phyloP scores from a whole-genome alignment of 1,284 basidiomycete species.

The Apiotrichum sp. region DNA sequence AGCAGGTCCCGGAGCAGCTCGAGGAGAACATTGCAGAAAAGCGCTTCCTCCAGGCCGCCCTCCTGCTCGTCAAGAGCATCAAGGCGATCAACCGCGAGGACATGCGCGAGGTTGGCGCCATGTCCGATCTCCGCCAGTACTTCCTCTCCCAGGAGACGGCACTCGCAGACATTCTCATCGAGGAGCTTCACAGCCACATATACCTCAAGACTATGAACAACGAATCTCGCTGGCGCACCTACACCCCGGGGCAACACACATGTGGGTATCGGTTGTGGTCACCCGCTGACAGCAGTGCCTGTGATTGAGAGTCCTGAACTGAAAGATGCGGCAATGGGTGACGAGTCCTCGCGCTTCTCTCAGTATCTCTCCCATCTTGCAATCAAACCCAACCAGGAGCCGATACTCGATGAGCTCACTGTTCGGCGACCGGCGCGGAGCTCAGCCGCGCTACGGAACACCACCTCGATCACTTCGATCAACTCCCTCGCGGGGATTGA shows the following conservation, averaged over 20 bases:
- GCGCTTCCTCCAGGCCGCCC: conserved; percentile 79
- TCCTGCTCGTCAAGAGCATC: conserved; percentile 77
- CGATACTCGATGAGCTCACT: conserved; percentile 48
- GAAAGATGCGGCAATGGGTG: background rate
- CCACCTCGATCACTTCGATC: conserved; percentile 50
- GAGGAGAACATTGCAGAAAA: conserved; percentile 96
- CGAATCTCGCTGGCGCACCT: conserved; percentile 83
- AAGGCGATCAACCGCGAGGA: conserved; percentile 89
- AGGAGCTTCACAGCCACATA: conserved; percentile 95
- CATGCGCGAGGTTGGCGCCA: conserved; percentile 88
- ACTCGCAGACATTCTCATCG: conserved; percentile 83
- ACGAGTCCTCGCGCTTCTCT: conserved; percentile 37
- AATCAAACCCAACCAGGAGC: conserved; percentile 66
- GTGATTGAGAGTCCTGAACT: conserved; percentile 4
- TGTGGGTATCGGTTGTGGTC: conserved; percentile 48
- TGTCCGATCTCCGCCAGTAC: conserved; percentile 82
- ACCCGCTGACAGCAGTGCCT: conserved; percentile 12
- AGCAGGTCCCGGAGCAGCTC: conserved; percentile 82
- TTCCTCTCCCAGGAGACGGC: conserved; percentile 83
- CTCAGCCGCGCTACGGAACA: conserved; percentile 5
- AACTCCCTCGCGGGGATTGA: conserved; percentile 7
- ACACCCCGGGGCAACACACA: conserved; percentile 68
- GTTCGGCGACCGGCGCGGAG: background rate
- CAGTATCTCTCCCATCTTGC: conserved; percentile 67
- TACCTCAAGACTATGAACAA: conserved; percentile 97